phyloP scores from a whole-genome alignment of 2,329 filamentous ascomycete genomes.

The Plectosphaerella plurivora region DNA sequence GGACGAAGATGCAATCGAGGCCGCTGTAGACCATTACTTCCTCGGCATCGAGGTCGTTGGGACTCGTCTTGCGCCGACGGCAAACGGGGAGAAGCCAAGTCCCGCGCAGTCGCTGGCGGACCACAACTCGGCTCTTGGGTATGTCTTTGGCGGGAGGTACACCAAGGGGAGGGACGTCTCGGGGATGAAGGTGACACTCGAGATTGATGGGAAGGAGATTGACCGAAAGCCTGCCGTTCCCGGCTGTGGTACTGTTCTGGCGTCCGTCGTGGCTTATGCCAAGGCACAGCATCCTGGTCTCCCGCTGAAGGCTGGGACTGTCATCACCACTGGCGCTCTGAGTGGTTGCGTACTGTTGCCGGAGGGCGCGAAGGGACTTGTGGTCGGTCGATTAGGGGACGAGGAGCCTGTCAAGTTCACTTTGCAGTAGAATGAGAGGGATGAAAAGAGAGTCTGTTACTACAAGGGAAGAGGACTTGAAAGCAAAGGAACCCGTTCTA shows the following conservation, averaged over 20 bases:
- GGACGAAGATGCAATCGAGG: background rate
- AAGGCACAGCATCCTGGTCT: background rate
- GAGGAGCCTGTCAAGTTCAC: background rate
- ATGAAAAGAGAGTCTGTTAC: no score
- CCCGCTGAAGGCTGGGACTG: background rate
- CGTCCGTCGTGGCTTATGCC: background rate
- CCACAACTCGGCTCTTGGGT: background rate
- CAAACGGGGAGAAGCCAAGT: background rate
- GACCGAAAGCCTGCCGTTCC: background rate
- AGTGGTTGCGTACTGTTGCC: background rate
- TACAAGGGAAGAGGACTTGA: no score
- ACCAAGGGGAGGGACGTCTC: background rate
- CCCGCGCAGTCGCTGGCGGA: background rate
- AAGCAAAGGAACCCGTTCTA: no score
- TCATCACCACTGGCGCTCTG: background rate
- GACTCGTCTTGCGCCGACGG: background rate
- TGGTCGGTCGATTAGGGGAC: background rate
- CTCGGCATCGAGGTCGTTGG: background rate
- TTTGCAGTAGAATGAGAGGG: background rate
- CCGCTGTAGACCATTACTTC: background rate
- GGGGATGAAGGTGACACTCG: background rate
- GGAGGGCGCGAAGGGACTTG: background rate
- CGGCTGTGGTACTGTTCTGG: background rate
- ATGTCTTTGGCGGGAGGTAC: background rate
- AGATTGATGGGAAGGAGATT: background rate